These are phyloP conservation scores for Rhodosorus marinus DNA, from an alignment of 23 red algal species.

Conservation along the genomic window DNA sequence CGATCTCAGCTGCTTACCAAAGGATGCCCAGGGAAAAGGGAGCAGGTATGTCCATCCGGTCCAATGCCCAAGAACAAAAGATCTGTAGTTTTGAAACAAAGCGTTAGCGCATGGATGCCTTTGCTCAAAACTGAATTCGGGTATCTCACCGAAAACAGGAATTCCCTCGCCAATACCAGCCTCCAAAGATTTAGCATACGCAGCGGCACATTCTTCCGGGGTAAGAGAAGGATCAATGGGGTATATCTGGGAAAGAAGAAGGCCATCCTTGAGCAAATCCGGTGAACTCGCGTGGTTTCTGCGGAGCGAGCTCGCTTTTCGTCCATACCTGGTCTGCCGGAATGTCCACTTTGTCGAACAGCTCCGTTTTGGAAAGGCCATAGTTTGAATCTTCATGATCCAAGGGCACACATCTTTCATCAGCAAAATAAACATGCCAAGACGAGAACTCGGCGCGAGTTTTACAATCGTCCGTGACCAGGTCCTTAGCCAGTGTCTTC, in stretches of 20 bases:
- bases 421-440: slow-evolving; percentile 25
- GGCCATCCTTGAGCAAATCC: background rate
- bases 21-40: slow-evolving; percentile 60
- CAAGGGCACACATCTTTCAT: slow-evolving; percentile 57
- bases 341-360: background rate
- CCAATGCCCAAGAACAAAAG: slow-evolving; percentile 67
- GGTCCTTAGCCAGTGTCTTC: background rate
- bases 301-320: too few relatives aligned
- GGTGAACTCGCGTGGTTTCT: too few relatives aligned
- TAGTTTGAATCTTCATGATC: slow-evolving; percentile 56
- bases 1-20: slow-evolving; percentile 25
- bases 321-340: slow-evolving; percentile 26
- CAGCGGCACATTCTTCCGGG: background rate
- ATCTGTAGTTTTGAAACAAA: slow-evolving; percentile 29
- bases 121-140: too few relatives aligned
- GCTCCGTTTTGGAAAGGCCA: slow-evolving; percentile 7
- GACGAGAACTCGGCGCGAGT: background rate
- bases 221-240: slow-evolving; percentile 1
- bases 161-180: background rate
- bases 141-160: too few relatives aligned
- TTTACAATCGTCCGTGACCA: background rate
- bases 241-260: background rate
- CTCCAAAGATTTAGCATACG: background rate
- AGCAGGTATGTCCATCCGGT: slow-evolving; percentile 85
- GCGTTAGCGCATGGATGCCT: background rate